phyloP scores from a whole-genome alignment of 805 yeast species.

The Ogataea ramenticola region DNA sequence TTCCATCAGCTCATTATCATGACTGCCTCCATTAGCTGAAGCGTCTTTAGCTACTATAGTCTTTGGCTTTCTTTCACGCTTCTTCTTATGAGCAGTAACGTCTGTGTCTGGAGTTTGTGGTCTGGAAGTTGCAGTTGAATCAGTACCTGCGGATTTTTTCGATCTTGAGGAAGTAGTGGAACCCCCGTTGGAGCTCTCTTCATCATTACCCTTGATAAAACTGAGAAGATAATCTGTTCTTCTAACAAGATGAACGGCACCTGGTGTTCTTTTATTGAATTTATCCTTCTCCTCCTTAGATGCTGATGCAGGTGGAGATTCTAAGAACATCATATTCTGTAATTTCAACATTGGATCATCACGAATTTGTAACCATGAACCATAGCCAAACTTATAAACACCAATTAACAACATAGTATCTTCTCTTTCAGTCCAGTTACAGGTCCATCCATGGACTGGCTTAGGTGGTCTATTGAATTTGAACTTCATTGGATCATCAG shows the following conservation, averaged over 20 bases:
- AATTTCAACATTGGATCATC: constrained; percentile 91
- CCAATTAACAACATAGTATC: constrained; percentile 87
- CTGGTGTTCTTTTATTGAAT: constrained; percentile 65
- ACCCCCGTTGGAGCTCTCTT: constrained; percentile 2
- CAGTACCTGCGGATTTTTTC: not conserved
- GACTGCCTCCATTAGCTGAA: not conserved
- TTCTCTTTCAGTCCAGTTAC: constrained; percentile 76
- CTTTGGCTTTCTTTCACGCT: constrained; percentile 1
- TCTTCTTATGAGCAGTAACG: not conserved
- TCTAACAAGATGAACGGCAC: constrained; percentile 86
- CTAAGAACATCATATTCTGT: constrained; percentile 76
- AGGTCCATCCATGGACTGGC: constrained; percentile 84
- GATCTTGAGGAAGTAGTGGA: not conserved
- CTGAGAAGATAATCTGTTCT: constrained; percentile 81
- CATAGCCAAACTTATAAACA: constrained; percentile 87
- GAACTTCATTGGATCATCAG: constrained; percentile 53
- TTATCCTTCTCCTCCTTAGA: constrained; percentile 31
- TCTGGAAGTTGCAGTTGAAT: constrained; percentile 1
- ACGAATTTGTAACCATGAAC: constrained; percentile 89
- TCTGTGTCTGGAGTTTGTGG: constrained; percentile 4
- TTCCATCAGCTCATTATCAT: not conserved
- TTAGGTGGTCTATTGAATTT: constrained; percentile 59
- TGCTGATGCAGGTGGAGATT: constrained; percentile 27
- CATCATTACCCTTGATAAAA: constrained; percentile 46
- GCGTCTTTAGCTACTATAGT: not conserved